A percentile compares a stretch with the other conserved stretches of the same genome.
Evolutionary conservation across 306 rosid species (phyloP).

Genomic region (Coriaria nepalensis): DNA sequence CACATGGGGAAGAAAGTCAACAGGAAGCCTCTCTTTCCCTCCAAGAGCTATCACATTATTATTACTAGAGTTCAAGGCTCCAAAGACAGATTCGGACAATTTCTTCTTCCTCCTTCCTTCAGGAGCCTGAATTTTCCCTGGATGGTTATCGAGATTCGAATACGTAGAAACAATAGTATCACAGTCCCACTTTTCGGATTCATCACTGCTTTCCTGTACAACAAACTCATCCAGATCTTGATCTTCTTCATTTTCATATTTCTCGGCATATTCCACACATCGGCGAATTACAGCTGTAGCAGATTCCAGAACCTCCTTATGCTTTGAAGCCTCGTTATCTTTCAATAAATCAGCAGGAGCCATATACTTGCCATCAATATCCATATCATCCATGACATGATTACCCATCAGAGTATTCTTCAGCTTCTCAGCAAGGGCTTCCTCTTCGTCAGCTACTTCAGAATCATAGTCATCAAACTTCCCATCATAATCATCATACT

Average conservation of each 20-base stretch:
- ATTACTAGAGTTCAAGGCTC: slow-evolving; percentile 29
- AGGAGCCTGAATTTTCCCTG: slow-evolving; percentile 64
- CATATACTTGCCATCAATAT: slow-evolving; percentile 35
- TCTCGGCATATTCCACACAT: slow-evolving; percentile 67
- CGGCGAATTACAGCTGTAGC: slow-evolving; percentile 53
- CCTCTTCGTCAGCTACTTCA: slow-evolving; percentile 44
- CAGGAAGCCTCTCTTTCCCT: slow-evolving; percentile 73
- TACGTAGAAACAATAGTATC: slow-evolving; percentile 81
- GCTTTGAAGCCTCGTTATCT: slow-evolving; percentile 18
- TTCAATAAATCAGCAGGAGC: slow-evolving; percentile 63
- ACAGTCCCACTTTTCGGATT: slow-evolving; percentile 81
- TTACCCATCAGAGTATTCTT: slow-evolving; percentile 27
- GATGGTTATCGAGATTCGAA: slow-evolving; percentile 82
- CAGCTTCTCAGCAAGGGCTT: slow-evolving; percentile 55
- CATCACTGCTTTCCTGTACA: slow-evolving; percentile 74
- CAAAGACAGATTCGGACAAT: slow-evolving; percentile 50
- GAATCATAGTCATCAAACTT: slow-evolving; percentile 21
- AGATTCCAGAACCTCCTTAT: slow-evolving; percentile 33
- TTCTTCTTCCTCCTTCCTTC: slow-evolving; percentile 50
- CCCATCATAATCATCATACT: slow-evolving; percentile 13
- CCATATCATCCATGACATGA: slow-evolving; percentile 28
- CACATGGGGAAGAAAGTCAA: slow-evolving; percentile 54
- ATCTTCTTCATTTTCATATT: slow-evolving; percentile 51
- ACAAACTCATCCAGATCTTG: slow-evolving; percentile 25
- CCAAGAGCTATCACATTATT: slow-evolving; percentile 44